Conservation (phyloP, 2,329 filamentous ascomycete genomes). For the Pseudomassariella vexata region DNA sequence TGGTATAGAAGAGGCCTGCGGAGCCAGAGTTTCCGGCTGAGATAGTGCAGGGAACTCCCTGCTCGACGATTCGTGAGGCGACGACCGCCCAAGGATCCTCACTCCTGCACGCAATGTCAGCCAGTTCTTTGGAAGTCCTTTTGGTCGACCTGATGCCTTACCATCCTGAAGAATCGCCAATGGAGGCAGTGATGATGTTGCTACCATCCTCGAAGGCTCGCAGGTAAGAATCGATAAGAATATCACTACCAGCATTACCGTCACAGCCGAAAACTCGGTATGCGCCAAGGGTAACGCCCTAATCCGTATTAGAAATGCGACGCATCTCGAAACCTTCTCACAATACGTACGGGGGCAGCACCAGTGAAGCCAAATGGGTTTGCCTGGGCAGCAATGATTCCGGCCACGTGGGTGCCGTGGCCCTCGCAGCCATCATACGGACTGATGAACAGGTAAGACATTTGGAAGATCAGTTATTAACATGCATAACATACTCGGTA, state of each 20-base stretch:
- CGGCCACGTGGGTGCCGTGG: slow-evolving; percentile 57
- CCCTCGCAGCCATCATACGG: slow-evolving; percentile 51
- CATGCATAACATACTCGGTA: slow-evolving; percentile 13
- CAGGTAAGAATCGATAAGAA: slow-evolving; percentile 54
- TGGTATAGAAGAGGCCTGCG: slow-evolving; percentile 42
- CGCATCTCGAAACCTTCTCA: not conserved
- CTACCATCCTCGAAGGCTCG: slow-evolving; percentile 55
- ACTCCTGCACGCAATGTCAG: too few relatives aligned
- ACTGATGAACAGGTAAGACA: slow-evolving; percentile 23
- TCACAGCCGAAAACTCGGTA: slow-evolving; percentile 54
- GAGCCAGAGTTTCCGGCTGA: slow-evolving; percentile 47
- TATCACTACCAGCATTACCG: slow-evolving; percentile 45
- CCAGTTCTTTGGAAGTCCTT: too few relatives aligned
- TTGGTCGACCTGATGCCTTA: too few relatives aligned
- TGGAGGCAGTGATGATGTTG: slow-evolving; percentile 50
- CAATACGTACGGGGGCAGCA: slow-evolving; percentile 37
- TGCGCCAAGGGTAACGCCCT: slow-evolving; percentile 44
- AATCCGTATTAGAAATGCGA: not conserved
- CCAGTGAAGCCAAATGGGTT: slow-evolving; percentile 51
- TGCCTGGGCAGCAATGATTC: slow-evolving; percentile 54
- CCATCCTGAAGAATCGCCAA: slow-evolving; percentile 48
- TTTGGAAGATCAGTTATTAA: not conserved
- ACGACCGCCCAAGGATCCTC: slow-evolving; percentile 45
- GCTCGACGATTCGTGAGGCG: slow-evolving; percentile 45
- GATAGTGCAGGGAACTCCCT: slow-evolving; percentile 46